A percentile compares a stretch with the other conserved stretches of the same genome.
These are phyloP conservation scores for Maudiozyma serrabonitensis DNA, from an alignment of 805 yeast genomes.

Conservation along the genomic window DNA sequence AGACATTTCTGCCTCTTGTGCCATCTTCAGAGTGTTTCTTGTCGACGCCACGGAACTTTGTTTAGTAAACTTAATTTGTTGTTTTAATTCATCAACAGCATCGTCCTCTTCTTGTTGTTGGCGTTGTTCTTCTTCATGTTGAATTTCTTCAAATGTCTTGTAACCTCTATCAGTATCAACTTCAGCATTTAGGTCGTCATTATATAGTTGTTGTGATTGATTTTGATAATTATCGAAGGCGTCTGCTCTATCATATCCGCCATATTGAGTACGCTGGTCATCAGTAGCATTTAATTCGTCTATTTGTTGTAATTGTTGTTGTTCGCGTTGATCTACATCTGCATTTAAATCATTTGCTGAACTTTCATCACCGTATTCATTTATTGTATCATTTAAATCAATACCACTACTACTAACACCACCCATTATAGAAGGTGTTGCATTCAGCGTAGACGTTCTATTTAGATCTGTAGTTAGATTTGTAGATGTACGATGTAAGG, in stretches of 20 bases:
- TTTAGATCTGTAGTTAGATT: slow-evolving; percentile 1
- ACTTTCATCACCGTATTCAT: slow-evolving; percentile 16
- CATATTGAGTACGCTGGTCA: neutral
- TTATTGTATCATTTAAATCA: slow-evolving; percentile 21
- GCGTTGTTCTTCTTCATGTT: slow-evolving; percentile 30
- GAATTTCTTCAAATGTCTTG: slow-evolving; percentile 28
- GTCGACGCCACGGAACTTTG: slow-evolving; percentile 82
- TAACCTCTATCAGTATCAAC: slow-evolving; percentile 18
- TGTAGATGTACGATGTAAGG: neutral
- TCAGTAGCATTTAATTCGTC: slow-evolving; percentile 4
- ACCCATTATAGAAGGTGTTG: neutral
- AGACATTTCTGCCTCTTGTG: slow-evolving; percentile 61
- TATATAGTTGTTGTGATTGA: slow-evolving; percentile 28
- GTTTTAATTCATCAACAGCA: slow-evolving; percentile 78
- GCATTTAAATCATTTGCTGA: slow-evolving; percentile 25
- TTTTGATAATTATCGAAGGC: slow-evolving; percentile 37
- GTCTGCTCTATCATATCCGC: neutral
- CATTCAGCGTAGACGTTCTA: neutral
- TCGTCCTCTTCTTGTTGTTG: slow-evolving; percentile 60
- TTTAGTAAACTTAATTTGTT: slow-evolving; percentile 72
- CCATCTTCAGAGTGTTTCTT: slow-evolving; percentile 66
- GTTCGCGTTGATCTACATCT: slow-evolving; percentile 12
- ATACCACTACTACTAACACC: neutral
- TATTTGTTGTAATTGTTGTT: slow-evolving; percentile 14
- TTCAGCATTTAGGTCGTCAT: slow-evolving; percentile 32